Evolutionary conservation across 2,329 filamentous ascomycete genomes (phyloP), one percentile per base, ranked within the genome.

Genomic region (Penicillium oxalicum): DNA sequence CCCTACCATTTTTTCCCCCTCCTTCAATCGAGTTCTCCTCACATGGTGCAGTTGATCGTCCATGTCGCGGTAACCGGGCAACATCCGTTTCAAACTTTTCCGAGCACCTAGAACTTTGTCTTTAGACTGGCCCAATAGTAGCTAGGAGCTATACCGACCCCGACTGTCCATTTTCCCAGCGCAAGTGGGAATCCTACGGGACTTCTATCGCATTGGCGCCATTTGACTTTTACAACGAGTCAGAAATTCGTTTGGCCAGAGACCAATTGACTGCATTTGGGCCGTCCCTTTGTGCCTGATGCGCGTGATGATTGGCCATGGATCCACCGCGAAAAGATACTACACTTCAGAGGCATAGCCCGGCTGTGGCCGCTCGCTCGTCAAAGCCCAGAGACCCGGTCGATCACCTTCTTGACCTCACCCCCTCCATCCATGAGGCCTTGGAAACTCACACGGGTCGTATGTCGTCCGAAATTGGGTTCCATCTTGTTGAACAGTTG

Each of bases 341-440:
- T 39, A 61, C 56, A 52, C 46, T 50, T 40, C 57, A 59, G 45
- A 60, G 53, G 28, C 61, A 58, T 45, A 61, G 57, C 47, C 58
- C 61, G 36, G 47, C 54, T 25, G 54, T 54, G 44, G 60, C 40
- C n/a, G 13, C n/a, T 18, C 58, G 18, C 55, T 62, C 52, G 39
- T 58, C 51, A 56, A 57, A 25, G 57, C 59, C 51, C 36, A 58
- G 51, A 54, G 51, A 47, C 45, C 50, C 37, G 51, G 18, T 18
- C 18, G 48, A 58, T 56, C 61, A 65, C 59, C 57, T 61, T 46
- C 45, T 57, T 24, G 50, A 49, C 25, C 36, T 59, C 40, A 48
- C 54, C 32, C 48, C 51, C 18, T 38, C 54, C 24, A 50, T 42
- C 40, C 54, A 55, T 44, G 48, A 52, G 41, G 44, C 54, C 13